phyloP scores from a whole-genome alignment of 202 grass and related monocot species.

The Digitaria exilis region DNA sequence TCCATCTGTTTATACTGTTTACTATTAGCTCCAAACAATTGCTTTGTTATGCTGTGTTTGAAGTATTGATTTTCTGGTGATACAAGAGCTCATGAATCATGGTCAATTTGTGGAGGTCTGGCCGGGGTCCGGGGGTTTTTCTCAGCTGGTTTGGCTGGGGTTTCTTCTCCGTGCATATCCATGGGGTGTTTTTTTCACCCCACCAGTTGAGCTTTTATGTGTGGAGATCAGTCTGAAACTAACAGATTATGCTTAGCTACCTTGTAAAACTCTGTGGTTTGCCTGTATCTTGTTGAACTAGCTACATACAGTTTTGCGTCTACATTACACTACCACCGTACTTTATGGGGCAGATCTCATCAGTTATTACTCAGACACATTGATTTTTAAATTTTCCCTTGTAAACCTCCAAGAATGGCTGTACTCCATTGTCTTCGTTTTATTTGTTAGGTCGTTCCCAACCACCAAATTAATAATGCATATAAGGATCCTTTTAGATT shows the following conservation, averaged over 20 bases:
- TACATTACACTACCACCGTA: background rate
- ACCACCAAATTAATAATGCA: background rate
- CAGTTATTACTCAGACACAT: background rate
- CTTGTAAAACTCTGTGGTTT: background rate
- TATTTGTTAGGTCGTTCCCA: background rate
- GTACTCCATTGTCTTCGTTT: background rate
- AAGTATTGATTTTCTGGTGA: background rate
- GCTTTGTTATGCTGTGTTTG: constrained; percentile 10
- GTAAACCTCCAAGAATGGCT: background rate
- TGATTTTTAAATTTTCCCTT: background rate
- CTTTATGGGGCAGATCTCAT: background rate
- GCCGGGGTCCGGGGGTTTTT: background rate
- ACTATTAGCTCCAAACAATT: constrained; percentile 4
- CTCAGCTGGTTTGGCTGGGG: background rate
- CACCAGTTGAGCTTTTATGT: background rate
- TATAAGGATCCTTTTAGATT: background rate
- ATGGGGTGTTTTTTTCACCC: background rate
- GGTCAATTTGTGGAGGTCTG: background rate
- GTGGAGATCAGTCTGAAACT: background rate
- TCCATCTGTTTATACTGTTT: constrained; percentile 9
- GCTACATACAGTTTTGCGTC: background rate
- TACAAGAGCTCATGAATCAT: constrained; percentile 1
- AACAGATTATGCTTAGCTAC: background rate
- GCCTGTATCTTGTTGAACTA: background rate
- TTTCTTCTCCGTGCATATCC: background rate